These are phyloP conservation scores for Cryomyces minteri DNA, from an alignment of 495 filamentous ascomycete genomes.

Conservation along the genomic window DNA sequence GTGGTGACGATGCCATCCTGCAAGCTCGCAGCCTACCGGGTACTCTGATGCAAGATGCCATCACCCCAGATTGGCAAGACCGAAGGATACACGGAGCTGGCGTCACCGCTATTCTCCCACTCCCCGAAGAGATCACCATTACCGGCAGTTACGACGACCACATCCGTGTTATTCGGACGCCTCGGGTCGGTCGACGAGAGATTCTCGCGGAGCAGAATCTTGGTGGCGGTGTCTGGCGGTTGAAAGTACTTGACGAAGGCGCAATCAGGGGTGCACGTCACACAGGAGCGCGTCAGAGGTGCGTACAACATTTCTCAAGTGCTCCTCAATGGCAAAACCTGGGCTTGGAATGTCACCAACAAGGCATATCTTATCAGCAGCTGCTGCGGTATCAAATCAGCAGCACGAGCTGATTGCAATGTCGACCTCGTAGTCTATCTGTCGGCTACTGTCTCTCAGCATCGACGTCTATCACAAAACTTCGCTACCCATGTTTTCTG, in stretches of 20 bases:
- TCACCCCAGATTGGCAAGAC: conserved; percentile 17
- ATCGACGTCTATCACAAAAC: too few species aligned
- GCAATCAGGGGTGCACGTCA: not conserved
- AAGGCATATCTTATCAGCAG: too few species aligned
- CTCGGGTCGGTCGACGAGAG: conserved; percentile 12
- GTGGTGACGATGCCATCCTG: conserved; percentile 43
- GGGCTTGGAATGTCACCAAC: too few species aligned
- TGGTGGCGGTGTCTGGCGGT: conserved; percentile 80
- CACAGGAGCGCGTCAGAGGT: not conserved
- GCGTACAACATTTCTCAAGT: not conserved
- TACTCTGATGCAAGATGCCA: too few species aligned
- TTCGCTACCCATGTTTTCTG: conserved; percentile 55
- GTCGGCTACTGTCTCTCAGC: too few species aligned
- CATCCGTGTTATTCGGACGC: conserved; percentile 38
- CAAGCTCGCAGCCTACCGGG: not conserved
- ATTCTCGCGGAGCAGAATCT: conserved; percentile 45
- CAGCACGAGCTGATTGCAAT: too few species aligned
- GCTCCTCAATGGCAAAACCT: too few species aligned
- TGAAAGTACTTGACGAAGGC: conserved; percentile 36
- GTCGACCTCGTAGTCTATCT: too few species aligned
- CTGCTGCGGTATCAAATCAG: too few species aligned
- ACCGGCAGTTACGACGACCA: conserved; percentile 90
- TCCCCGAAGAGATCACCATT: conserved; percentile 40
- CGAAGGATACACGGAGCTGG: conserved; percentile 52
- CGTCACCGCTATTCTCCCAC: conserved; percentile 70